phyloP scores from a whole-genome alignment of 2,329 filamentous ascomycete species.

The Blastomyces gilchristii region DNA sequence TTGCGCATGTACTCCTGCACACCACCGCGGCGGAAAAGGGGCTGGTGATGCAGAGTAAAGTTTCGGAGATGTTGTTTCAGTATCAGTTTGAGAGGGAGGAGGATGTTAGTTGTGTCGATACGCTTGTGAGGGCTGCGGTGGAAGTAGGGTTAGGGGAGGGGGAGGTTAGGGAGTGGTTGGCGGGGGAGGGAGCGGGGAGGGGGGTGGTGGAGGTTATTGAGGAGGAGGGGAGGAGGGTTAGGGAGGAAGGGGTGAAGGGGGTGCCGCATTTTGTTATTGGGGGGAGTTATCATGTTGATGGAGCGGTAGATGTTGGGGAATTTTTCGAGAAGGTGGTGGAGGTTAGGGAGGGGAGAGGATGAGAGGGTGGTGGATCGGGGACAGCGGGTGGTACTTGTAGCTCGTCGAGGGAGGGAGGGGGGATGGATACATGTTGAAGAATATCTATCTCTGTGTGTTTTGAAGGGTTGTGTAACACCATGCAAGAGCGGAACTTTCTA shows the following conservation, averaged over 20 bases:
- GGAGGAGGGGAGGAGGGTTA: conserved; percentile 8
- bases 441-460: not conserved
- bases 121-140: conserved; percentile 10
- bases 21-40: conserved; percentile 6
- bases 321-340: conserved; percentile 15
- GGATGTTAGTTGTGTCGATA: conserved; percentile 15
- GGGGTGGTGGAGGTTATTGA: conserved; percentile 10
- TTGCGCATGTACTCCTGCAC: conserved; percentile 16
- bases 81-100: conserved; percentile 18
- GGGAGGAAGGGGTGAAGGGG: conserved; percentile 12
- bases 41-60: conserved; percentile 7
- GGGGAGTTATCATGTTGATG: conserved; percentile 13
- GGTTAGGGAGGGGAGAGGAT: conserved; percentile 3
- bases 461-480: not conserved
- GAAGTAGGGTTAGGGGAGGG: conserved; percentile 12
- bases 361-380: not conserved
- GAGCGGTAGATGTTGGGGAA: conserved; percentile 16
- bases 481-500: not conserved
- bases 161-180: conserved; percentile 13
- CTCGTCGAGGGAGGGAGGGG: not conserved
- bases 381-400: not conserved
- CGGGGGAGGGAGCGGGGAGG: conserved; percentile 6
- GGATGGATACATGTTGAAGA: not conserved
- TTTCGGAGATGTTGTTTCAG: conserved; percentile 16
- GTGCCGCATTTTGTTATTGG: conserved; percentile 19